Evolutionary conservation across 129 eudicot genomes (phyloP).

Genomic region (Lactuca saligna): DNA sequence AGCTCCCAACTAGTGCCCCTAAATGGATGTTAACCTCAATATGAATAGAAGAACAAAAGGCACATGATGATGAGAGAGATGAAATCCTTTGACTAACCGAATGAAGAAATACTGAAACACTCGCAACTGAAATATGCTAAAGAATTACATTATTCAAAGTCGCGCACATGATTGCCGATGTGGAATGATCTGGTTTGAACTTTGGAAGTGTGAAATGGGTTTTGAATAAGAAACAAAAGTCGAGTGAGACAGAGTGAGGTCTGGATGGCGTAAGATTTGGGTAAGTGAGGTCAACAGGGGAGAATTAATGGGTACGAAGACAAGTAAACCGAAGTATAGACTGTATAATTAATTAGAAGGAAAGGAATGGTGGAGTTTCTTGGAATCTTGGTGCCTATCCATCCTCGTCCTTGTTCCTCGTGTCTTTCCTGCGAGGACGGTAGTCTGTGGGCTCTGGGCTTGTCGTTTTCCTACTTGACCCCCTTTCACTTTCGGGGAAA

Average conservation of each 20-base stretch:
- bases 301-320: constrained; percentile 12
- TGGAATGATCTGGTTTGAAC: background rate
- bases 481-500: background rate
- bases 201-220: constrained; percentile 19
- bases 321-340: background rate
- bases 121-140: constrained; percentile 2
- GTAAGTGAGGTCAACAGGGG: constrained; percentile 15
- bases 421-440: background rate
- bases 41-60: background rate
- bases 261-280: constrained; percentile 3
- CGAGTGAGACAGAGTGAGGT: background rate
- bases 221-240: background rate
- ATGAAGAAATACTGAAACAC: constrained; percentile 1
- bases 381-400: background rate
- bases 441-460: background rate
- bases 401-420: background rate
- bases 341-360: background rate
- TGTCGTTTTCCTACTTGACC: background rate
- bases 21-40: background rate
- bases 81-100: constrained; percentile 9
- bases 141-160: background rate
- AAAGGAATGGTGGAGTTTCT: background rate
- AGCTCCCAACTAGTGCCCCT: constrained; percentile 7
- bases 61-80: constrained; percentile 1
- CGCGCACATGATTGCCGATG: constrained; percentile 5